Evolutionary conservation across 345 rosid species (phyloP).

Genomic region (Euphorbia tirucalli): DNA sequence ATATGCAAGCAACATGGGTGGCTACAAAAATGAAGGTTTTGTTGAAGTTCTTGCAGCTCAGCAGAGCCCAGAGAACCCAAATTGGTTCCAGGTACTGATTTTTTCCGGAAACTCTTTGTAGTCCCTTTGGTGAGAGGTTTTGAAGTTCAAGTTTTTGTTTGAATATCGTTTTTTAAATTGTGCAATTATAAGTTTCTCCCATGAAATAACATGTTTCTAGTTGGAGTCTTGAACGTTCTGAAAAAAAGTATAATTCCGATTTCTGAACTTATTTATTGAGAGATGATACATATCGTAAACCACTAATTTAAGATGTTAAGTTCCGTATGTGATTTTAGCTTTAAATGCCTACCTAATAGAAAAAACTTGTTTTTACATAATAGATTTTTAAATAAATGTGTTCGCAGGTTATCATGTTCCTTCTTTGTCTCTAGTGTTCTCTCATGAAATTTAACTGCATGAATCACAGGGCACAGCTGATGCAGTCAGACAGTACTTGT

Average conservation of each 20-base stretch:
- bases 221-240: not conserved
- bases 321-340: not conserved
- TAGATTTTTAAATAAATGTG: not conserved
- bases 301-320: not conserved
- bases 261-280: not conserved
- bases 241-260: not conserved
- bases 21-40: slow-evolving; percentile 94
- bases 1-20: slow-evolving; percentile 95
- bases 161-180: not conserved
- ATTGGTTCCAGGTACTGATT: slow-evolving; percentile 83
- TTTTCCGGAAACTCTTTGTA: not conserved
- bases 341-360: not conserved
- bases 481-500: slow-evolving; percentile 93
- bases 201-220: not conserved
- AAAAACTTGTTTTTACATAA: not conserved
- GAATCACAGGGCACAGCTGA: slow-evolving; percentile 87
- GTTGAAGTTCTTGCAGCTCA: slow-evolving; percentile 99
- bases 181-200: not conserved
- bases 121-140: not conserved
- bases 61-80: slow-evolving; percentile 96
- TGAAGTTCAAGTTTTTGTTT: not conserved
- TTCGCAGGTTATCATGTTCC: not conserved
- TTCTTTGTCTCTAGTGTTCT: slow-evolving; percentile 1
- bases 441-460: slow-evolving; percentile 2
- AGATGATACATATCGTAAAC: not conserved